phyloP scores from a whole-genome alignment of 768 basidiomycete species.

The Postia placenta region DNA sequence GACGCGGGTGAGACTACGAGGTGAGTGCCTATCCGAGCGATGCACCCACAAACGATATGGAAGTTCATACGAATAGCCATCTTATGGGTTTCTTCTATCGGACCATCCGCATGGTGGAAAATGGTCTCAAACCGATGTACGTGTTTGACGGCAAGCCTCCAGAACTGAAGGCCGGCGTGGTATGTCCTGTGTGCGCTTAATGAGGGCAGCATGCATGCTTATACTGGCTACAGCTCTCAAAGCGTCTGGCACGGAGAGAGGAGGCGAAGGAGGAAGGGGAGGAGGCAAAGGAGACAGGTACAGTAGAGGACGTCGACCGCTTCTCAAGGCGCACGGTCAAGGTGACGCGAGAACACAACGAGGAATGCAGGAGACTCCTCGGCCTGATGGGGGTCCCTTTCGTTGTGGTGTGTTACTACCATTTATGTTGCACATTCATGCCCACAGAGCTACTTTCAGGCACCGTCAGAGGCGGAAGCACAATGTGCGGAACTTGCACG shows the following conservation, averaged over 20 bases:
- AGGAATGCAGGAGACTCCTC: slow-evolving; percentile 85
- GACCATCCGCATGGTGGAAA: slow-evolving; percentile 96
- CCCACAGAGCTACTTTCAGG: slow-evolving; percentile 50
- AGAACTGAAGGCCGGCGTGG: slow-evolving; percentile 94
- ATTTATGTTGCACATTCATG: background rate
- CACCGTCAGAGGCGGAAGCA: slow-evolving; percentile 97
- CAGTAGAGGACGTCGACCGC: slow-evolving; percentile 87
- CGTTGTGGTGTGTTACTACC: slow-evolving; percentile 59
- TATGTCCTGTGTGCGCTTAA: slow-evolving; percentile 40
- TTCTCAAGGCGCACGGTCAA: slow-evolving; percentile 88
- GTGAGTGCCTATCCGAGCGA: too few relatives aligned
- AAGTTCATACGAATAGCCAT: slow-evolving; percentile 70
- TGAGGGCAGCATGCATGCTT: background rate
- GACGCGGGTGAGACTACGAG: slow-evolving; percentile 97
- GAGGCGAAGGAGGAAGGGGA: slow-evolving; percentile 94
- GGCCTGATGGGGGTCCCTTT: slow-evolving; percentile 96
- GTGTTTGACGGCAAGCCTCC: slow-evolving; percentile 99
- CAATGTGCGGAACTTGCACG: slow-evolving; percentile 98
- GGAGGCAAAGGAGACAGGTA: slow-evolving; percentile 93
- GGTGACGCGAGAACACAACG: slow-evolving; percentile 94
- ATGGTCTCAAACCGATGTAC: slow-evolving; percentile 96
- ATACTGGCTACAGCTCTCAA: slow-evolving; percentile 61
- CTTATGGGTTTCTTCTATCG: slow-evolving; percentile 99
- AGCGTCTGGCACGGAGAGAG: slow-evolving; percentile 87
- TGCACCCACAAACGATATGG: background rate